Evolutionary conservation across 1,139 yeast genomes (phyloP), one percentile per base, ranked within the genome.

Genomic region (Pichia sp.): DNA sequence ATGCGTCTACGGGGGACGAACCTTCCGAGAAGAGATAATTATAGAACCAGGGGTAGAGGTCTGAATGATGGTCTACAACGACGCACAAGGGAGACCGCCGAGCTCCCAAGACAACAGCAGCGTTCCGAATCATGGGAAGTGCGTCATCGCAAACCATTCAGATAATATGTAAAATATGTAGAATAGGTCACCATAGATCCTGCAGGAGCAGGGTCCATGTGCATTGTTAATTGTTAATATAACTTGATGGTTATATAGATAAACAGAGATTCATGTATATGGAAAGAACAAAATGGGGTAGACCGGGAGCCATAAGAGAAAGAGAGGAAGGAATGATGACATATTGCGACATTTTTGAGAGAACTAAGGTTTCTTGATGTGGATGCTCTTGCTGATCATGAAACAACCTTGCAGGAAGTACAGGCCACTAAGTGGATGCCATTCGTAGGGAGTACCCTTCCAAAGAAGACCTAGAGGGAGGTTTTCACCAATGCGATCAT

Each of bases 301-400:
- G 14, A 47, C 8, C 29, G 31, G 16, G 36, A 10, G 12, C n/a
- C 31, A 31, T 24, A 42, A 20, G 27, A 38, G 45, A 9, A 41
- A 12, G 36, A 48, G 17, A 16, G 4, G 27, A 27, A 38, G 38
- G 24, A 29, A 33, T 2, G 29, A 31, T 20, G 24, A 20, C 24
- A 20, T 20, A 20, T 20, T 20, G 24, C 24, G 24, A 20, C 24
- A 20, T 20, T 20, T 20, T 20, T 20, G 24, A 20, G 14, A 16
- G 4, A n/a, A 30, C 68, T 74, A 90, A 61, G 92, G 88, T 71
- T 93, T 93, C 59, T 98, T 98, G 63, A 93, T 87, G 67, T 86
- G 87, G 62, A 93, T 78, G 55, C 93, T 85, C 75, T 93, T 93
- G 58, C 96, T 86, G 59, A 93, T 89, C 83, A 92, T 91, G 53